phyloP scores from a whole-genome alignment of 2,329 filamentous ascomycete genomes.

The Magnaporthales sp. region DNA sequence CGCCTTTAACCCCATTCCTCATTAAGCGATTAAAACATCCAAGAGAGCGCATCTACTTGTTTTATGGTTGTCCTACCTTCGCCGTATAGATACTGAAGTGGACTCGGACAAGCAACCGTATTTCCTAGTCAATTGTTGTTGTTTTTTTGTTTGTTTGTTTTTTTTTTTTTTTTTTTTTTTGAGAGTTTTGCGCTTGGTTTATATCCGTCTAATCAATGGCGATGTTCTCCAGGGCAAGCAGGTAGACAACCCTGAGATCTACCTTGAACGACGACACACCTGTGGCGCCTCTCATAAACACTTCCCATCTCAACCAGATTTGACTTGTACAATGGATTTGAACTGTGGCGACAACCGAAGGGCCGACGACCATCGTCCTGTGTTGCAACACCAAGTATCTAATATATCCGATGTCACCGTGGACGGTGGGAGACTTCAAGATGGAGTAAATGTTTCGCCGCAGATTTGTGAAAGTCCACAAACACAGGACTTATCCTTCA shows the following conservation, averaged over 20 bases:
- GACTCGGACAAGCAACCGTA: background rate
- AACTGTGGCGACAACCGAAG: background rate
- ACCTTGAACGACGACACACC: background rate
- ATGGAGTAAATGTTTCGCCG: background rate
- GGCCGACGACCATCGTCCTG: background rate
- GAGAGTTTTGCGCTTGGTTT: background rate
- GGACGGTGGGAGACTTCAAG: constrained; percentile 42
- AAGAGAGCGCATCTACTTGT: background rate
- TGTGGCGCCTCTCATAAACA: background rate
- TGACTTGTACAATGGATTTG: background rate
- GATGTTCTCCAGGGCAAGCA: background rate
- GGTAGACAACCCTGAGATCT: background rate
- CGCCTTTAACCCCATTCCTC: background rate
- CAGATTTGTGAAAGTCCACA: background rate
- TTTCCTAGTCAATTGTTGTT: too few species aligned
- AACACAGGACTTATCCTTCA: background rate
- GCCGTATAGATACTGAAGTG: background rate
- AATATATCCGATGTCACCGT: constrained; percentile 21
- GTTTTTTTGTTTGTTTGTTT: too few species aligned
- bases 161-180: background rate
- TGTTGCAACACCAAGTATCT: constrained; percentile 15
- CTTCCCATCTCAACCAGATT: too few species aligned
- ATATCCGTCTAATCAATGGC: background rate
- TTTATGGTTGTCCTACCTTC: background rate
- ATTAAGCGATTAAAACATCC: background rate